Conservation (phyloP, 164 flowering plant species). For the Nymphaea colorata region DNA sequence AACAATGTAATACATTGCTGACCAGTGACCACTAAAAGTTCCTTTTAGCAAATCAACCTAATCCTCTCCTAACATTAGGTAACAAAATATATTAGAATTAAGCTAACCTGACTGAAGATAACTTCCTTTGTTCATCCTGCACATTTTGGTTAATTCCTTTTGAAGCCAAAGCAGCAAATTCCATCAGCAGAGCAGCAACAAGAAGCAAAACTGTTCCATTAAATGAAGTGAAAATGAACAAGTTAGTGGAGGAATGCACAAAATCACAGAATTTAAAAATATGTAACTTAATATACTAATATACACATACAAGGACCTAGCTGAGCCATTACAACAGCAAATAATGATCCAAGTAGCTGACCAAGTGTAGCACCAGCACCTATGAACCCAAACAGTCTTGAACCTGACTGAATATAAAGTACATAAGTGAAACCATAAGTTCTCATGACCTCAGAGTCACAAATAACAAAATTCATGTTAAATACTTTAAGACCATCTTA, state of each 20-base stretch:
- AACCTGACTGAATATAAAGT: constrained; percentile 80
- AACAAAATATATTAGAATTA: too few relatives aligned
- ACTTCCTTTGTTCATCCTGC: constrained; percentile 41
- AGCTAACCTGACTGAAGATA: constrained; percentile 45
- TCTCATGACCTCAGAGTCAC: too few relatives aligned
- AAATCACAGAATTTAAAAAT: not conserved
- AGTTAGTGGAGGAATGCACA: too few relatives aligned
- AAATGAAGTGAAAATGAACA: not conserved
- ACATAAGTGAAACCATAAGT: constrained; percentile 10
- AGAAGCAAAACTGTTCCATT: constrained; percentile 59
- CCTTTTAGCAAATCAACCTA: too few relatives aligned
- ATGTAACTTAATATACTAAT: not conserved
- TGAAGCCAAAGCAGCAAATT: constrained; percentile 80
- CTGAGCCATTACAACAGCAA: constrained; percentile 91
- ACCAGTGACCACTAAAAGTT: too few relatives aligned
- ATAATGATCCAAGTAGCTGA: constrained; percentile 88
- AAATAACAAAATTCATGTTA: too few relatives aligned
- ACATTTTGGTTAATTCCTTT: constrained; percentile 57
- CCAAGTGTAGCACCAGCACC: constrained; percentile 99
- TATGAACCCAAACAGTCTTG: constrained; percentile 96
- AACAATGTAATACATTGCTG: too few relatives aligned
- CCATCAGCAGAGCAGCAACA: constrained; percentile 82
- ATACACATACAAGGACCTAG: constrained; percentile 72
- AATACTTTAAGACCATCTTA: too few relatives aligned
- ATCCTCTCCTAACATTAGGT: too few relatives aligned